Base-by-base conservation (phyloP, 768 basidiomycete genomes). In the Steccherinum ochraceum region DNA sequence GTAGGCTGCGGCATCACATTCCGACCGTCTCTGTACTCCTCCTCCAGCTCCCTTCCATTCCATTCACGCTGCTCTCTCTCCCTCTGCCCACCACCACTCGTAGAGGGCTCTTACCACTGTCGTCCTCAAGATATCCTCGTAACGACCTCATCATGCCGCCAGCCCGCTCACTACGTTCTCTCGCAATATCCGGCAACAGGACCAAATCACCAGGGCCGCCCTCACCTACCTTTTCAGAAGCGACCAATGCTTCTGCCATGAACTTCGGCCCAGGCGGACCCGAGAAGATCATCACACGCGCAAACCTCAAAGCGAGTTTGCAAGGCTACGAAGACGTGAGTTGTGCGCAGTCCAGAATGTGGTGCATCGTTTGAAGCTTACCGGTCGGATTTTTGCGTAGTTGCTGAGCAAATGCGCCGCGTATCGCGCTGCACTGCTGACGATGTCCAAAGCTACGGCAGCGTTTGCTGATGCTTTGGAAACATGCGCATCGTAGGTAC, bases 401-500 rank as follows among this genome's bases (percentile, higher is more conserved):
- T 75, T 96, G 48, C 78, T 93, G 72, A 78, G 68, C 55, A 76
- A 81, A 52, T 87, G 86, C 51, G 81, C 89, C 30, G 77, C 75
- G 43, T 97, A 95, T 72, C 86, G 92, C 49, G 71, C 80, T 18
- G 89, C 89, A 18, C 75, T 97, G 50, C 67, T 91, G 52, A 77
- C 79, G 24, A 83, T 95, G 80, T 87, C 89, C 30, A 82, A 81
- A 49, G 90, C 83, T 18, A 90, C 89, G 5, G 88, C 91, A 40
- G 75, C 77, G 2, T 91, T 96, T 60, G 93, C 93, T 27, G 83
- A 87, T 64, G 84, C 93, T 21, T 78, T 95, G 78, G 84, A 90
- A 67, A 75, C 76, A 50, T 93, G 92, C 55, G 81, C 92, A 49
- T 79, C 83, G 90, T 93, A 61, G 54, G 84, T 70, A 45, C 12